phyloP scores from a whole-genome alignment of 1,284 basidiomycete genomes.

The Mycena sp. region DNA sequence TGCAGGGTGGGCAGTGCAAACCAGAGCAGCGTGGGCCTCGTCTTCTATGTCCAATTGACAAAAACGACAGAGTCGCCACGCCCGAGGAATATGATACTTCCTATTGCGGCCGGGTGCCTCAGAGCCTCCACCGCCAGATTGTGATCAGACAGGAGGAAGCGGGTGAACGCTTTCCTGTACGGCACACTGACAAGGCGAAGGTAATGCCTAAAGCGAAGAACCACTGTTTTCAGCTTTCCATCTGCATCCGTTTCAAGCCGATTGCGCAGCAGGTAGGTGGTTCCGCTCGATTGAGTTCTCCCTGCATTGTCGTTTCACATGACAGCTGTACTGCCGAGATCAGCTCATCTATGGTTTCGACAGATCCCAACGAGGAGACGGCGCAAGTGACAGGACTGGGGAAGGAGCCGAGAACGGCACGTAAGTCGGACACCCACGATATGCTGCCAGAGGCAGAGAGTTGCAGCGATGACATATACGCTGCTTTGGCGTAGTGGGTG shows the following conservation, averaged over 20 bases:
- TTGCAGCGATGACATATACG: not conserved
- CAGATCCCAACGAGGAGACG: too few species aligned
- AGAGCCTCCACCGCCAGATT: too few species aligned
- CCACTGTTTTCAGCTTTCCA: not conserved
- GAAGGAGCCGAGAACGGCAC: not conserved
- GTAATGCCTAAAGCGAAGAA: not conserved
- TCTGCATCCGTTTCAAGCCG: not conserved
- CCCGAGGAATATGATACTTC: not conserved
- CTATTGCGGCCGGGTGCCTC: not conserved
- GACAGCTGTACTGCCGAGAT: not conserved
- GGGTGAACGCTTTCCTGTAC: too few species aligned
- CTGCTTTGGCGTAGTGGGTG: not conserved
- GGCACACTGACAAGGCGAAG: too few species aligned
- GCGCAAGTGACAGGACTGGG: not conserved
- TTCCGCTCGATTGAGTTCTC: not conserved
- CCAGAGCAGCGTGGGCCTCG: not conserved
- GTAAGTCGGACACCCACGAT: not conserved
- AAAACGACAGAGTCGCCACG: not conserved
- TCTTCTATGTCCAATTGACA: constrained; percentile 3
- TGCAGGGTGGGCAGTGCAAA: not conserved
- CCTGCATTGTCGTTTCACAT: not conserved
- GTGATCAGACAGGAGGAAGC: too few species aligned
- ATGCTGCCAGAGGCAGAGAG: not conserved
- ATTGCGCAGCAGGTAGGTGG: not conserved
- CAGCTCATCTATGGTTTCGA: too few species aligned